phyloP scores from a whole-genome alignment of 768 basidiomycete genomes.

The Mycena capillaripes region DNA sequence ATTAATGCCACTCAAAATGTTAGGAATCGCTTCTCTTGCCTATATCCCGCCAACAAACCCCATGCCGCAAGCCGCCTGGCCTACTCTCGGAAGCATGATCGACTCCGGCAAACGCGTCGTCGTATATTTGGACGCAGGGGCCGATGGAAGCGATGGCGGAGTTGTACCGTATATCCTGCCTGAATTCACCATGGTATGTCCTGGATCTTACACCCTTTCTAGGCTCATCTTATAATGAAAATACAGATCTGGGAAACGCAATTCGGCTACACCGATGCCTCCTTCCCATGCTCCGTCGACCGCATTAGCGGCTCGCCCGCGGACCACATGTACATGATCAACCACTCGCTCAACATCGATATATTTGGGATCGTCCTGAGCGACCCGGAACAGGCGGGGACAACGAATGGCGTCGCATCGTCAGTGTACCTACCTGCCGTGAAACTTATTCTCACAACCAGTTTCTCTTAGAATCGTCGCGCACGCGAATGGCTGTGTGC shows the following conservation, averaged over 20 bases:
- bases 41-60: too few species aligned
- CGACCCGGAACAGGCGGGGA: slow-evolving; percentile 30
- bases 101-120: neutral
- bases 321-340: slow-evolving; percentile 57
- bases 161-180: slow-evolving; percentile 52
- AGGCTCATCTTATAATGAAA: neutral
- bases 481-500: slow-evolving; percentile 47
- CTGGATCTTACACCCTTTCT: neutral
- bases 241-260: slow-evolving; percentile 52
- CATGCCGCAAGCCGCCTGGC: too few species aligned
- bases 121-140: neutral
- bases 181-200: slow-evolving; percentile 50
- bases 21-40: too few species aligned
- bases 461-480: slow-evolving; percentile 28
- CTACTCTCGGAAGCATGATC: neutral
- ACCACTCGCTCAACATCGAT: slow-evolving; percentile 52
- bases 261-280: slow-evolving; percentile 48
- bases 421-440: slow-evolving; percentile 2
- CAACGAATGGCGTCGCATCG: slow-evolving; percentile 27
- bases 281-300: slow-evolving; percentile 55
- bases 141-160: slow-evolving; percentile 19
- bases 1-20: too few species aligned
- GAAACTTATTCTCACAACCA: too few species aligned
- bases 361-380: slow-evolving; percentile 32
- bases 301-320: slow-evolving; percentile 47